Evolutionary conservation across 805 yeast genomes (phyloP).

Genomic region (Wickerhamiella musiphila): DNA sequence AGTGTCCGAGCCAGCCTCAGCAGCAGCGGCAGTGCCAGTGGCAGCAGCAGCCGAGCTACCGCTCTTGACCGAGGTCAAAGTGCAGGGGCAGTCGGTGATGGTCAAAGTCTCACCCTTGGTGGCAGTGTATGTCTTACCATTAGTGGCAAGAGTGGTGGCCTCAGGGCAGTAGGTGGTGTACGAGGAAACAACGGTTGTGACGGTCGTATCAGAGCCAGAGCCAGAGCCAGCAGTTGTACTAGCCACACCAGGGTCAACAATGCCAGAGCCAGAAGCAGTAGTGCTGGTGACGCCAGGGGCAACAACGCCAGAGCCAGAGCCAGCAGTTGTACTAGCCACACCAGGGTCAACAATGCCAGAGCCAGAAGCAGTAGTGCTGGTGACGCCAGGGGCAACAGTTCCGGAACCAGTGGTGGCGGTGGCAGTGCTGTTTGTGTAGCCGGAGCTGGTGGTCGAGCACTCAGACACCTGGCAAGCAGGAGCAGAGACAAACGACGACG

Average conservation of each 20-base stretch:
- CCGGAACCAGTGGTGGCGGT: conserved; percentile 1
- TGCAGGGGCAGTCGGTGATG: conserved; percentile 47
- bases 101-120: conserved; percentile 37
- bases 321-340: neutral
- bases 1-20: conserved; percentile 1
- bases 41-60: conserved; percentile 20
- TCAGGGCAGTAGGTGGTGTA: conserved; percentile 17
- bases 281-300: conserved; percentile 16
- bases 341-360: neutral
- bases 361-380: neutral
- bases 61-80: conserved; percentile 31
- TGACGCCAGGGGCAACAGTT: neutral
- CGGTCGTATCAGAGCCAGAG: conserved; percentile 1
- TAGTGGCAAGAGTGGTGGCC: conserved; percentile 15
- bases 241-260: neutral
- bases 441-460: too few relatives aligned
- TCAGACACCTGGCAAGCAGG: too few relatives aligned
- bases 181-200: conserved; percentile 12
- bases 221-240: conserved; percentile 14
- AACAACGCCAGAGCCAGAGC: conserved; percentile 14
- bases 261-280: neutral
- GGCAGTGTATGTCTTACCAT: conserved; percentile 25
- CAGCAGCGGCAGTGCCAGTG: conserved; percentile 9
- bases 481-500: too few relatives aligned
- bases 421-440: too few relatives aligned